Evolutionary conservation across 1,139 yeast genomes (phyloP), one percentile per base, ranked within the genome.

Genomic region (Geotrichum restrictum): DNA sequence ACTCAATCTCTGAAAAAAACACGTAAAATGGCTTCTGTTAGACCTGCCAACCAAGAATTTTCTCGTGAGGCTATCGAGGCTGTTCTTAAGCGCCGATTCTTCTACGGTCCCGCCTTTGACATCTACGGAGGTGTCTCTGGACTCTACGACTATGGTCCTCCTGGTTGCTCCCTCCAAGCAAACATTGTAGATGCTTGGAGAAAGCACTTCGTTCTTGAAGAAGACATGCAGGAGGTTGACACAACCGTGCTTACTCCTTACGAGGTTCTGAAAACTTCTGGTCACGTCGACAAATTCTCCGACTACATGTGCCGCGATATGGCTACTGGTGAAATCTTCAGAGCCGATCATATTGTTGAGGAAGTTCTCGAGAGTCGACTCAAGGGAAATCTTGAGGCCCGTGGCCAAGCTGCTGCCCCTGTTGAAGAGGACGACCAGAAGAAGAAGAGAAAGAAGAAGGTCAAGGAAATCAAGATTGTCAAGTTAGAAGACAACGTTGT

Each of bases 241-340:
- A 85, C 95, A 71, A 88, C 98, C 56, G 91, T 93, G 88, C 78
- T 94, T 71, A 94, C 99, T 45, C 98, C 99, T 16, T 85, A 88
- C 66, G 98, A 94, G 69, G 98, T 94, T 44, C 79, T 94, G 70
- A 94, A 94, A 75, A 94, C 98, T 45, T 91, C 98, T 50, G 99
- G 99, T 63, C 99, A 94, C 71, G 98, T 94, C 59, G 98, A 93
- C 71, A 93, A 94, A 77, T 94, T 94, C 69, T 88, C 97, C 59
- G 99, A 94, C 72, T 94, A 97, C 97, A 93, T 94, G 98, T 89
- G 96, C 73, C 85, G 86, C 68, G 99, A 94, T 72, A 76, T 82
- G 67, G 86, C 88, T 69, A 86, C 97, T 46, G 98, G 98, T 60
- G 99, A 94, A 74, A 94, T 94, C 64, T 94, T 94, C 78, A 82